Percentiles rank a stretch among this genome's conserved stretches.
Conservation (phyloP, 768 basidiomycete species). For the Tricholomella constricta region DNA sequence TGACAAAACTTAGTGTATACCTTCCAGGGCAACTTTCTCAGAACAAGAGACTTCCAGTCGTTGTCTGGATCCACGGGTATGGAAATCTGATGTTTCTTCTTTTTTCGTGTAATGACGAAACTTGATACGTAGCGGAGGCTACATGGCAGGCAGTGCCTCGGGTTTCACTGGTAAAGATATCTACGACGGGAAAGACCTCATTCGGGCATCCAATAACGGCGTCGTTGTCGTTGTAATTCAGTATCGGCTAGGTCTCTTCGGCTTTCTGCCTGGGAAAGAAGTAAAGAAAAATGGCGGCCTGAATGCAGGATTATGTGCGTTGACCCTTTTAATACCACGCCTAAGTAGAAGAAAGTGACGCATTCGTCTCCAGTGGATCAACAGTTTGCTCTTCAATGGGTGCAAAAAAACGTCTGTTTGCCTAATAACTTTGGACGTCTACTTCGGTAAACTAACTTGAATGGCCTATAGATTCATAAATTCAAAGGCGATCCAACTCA, state of each 20-base stretch:
- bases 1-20: constrained; percentile 29
- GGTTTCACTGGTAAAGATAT: constrained; percentile 24
- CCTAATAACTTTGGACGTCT: too few relatives aligned
- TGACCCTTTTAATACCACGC: not conserved
- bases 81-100: constrained; percentile 8
- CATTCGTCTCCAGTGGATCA: constrained; percentile 39
- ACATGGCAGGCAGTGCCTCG: constrained; percentile 31
- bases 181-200: constrained; percentile 30
- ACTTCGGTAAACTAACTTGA: too few relatives aligned
- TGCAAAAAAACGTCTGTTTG: constrained; percentile 42
- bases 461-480: constrained; percentile 44
- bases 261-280: constrained; percentile 46
- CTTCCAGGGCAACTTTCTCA: constrained; percentile 32
- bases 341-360: constrained; percentile 11
- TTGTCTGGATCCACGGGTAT: constrained; percentile 50
- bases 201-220: constrained; percentile 33
- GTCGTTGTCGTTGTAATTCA: constrained; percentile 42
- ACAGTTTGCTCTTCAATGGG: constrained; percentile 44
- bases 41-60: constrained; percentile 34
- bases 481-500: constrained; percentile 59
- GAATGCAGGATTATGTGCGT: constrained; percentile 45
- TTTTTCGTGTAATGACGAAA: not conserved
- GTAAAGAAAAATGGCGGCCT: constrained; percentile 44
- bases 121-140: constrained; percentile 30
- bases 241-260: constrained; percentile 47